Base-by-base conservation (phyloP, 768 basidiomycete genomes). In the Naganishia onofrii region DNA sequence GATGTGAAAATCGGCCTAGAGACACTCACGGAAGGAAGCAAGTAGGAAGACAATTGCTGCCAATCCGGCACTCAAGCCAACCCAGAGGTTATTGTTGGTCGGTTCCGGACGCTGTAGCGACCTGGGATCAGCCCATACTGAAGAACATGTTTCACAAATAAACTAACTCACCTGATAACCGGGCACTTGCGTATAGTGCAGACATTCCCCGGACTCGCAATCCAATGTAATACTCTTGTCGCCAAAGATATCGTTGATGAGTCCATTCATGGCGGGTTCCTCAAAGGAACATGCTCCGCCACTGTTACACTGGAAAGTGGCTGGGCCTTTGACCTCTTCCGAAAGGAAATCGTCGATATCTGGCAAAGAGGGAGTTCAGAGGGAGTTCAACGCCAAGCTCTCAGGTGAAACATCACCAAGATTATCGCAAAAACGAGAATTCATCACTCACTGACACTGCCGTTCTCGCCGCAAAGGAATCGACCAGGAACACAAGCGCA, bases 391-490 rank as follows among this genome's bases (percentile, higher is more conserved):
- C 6, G 34, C 4, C 34, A 12, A 12, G 34, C 4, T 4, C 34
- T 36, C 4, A 36, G 34, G 12, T 36, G 12, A 36, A 4, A 36
- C 34, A n/a, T n/a, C 7, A 31, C 12, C 3, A 5, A 26, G 28
- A n/a, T 3, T 19, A 34, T 15, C 9, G 42, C 9, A 19, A 38
- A n/a, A n/a, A n/a, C n/a, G 63, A 48, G 17, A 1, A n/a, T 46
- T 28, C 65, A 28, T 13, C n/a, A 85, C 90, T 70, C 71, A 93
- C 93, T 90, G 66, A 96, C 87, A 76, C 91, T 93, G 17, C 94
- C 95, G 56, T 91, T 87, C 76, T 99, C 93, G 10, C 95, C 95
- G 76, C 95, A 99, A 6, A 99, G 86, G 84, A 98, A 97, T 52
- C 91, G 84, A 0, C 87, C 92, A 0, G 95, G 92, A n/a, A 99